These are phyloP conservation scores for Candida methanosorbosa DNA, from an alignment of 805 yeast genomes.

Conservation along the genomic window DNA sequence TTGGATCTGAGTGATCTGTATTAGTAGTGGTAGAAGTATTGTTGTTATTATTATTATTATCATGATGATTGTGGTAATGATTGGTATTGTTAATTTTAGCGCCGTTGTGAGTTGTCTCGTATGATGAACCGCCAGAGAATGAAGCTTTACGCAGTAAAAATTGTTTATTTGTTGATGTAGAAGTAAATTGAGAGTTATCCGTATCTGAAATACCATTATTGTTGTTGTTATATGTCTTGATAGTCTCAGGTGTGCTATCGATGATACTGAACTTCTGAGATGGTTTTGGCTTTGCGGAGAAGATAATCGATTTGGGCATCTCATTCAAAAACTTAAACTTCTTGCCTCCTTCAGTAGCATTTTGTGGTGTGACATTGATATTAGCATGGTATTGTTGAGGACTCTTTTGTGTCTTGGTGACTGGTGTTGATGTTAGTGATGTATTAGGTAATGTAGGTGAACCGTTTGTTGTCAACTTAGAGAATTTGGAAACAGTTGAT, in stretches of 20 bases:
- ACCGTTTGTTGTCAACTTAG: constrained; percentile 10
- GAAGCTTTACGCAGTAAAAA: too few species aligned
- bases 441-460: not conserved
- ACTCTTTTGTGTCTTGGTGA: not conserved
- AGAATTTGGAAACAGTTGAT: constrained; percentile 12
- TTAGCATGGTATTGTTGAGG: constrained; percentile 1
- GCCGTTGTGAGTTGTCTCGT: too few species aligned
- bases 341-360: not conserved
- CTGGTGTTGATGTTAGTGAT: not conserved
- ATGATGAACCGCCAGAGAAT: not conserved
- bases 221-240: not conserved
- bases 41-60: not conserved
- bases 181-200: not conserved
- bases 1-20: not conserved
- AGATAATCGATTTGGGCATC: not conserved
- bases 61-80: too few species aligned
- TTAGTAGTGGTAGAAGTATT: not conserved
- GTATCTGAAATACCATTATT: not conserved
- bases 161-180: not conserved
- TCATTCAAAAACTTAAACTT: constrained; percentile 1
- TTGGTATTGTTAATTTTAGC: too few species aligned
- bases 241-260: not conserved
- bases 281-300: not conserved
- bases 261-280: not conserved
- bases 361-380: not conserved